phyloP scores from a whole-genome alignment of 768 basidiomycete genomes.

The Lactifluus subvellereus region DNA sequence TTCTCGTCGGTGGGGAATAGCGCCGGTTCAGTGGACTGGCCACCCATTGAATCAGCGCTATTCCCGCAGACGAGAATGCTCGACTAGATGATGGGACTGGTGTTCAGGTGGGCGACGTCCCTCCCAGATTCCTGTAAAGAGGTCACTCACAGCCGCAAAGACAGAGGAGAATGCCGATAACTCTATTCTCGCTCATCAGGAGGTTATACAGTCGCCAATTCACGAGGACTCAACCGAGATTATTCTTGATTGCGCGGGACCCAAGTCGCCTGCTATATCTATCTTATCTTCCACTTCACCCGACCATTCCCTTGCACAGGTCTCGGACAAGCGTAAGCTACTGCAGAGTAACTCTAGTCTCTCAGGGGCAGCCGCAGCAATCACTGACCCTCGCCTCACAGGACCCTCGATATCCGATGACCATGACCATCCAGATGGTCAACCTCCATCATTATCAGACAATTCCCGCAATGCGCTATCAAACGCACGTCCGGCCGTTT shows the following conservation, averaged over 20 bases:
- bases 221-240: neutral
- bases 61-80: neutral
- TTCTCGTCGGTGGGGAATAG: neutral
- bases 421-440: too few species aligned
- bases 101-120: neutral
- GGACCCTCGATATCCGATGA: too few species aligned
- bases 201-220: neutral
- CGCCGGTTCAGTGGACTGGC: constrained; percentile 11
- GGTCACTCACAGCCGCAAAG: neutral
- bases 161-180: neutral
- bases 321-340: neutral
- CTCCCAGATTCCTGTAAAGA: neutral
- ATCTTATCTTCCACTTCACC: neutral
- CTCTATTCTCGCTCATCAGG: neutral
- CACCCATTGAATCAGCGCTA: constrained; percentile 9
- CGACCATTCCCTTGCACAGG: neutral
- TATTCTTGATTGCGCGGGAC: too few species aligned
- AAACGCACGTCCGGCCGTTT: too few species aligned
- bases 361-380: too few species aligned
- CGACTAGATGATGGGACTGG: neutral
- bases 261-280: neutral
- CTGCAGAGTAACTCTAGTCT: neutral
- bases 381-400: too few species aligned
- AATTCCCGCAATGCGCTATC: too few species aligned
- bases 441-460: too few species aligned